Evolutionary conservation across 306 rosid genomes (phyloP).

Genomic region (Argentina anserina): DNA sequence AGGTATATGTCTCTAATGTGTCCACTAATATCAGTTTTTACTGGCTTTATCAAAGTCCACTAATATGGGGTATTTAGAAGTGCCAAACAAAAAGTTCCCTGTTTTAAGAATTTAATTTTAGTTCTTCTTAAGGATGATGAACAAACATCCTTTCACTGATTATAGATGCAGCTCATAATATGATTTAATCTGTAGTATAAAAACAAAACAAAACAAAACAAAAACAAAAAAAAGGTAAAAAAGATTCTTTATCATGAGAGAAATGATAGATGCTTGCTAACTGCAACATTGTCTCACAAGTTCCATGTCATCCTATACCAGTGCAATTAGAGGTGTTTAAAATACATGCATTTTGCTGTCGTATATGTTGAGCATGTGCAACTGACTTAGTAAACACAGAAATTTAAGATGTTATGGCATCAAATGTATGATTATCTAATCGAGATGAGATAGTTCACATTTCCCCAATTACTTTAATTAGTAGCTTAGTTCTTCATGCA

Average conservation of each 20-base stretch:
- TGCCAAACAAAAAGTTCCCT: neutral
- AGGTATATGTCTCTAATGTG: conserved; percentile 41
- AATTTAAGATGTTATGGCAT: neutral
- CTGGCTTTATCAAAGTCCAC: neutral
- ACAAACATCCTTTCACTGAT: neutral
- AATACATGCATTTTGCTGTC: neutral
- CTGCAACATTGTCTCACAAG: neutral
- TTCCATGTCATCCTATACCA: neutral
- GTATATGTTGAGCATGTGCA: neutral
- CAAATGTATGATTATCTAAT: neutral
- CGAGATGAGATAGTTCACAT: neutral
- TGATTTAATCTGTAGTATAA: neutral
- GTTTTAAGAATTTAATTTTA: neutral
- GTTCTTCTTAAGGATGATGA: neutral
- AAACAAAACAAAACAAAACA: neutral
- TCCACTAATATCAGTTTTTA: no score
- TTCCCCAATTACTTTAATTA: neutral
- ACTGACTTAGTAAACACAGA: neutral
- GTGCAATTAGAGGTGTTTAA: neutral
- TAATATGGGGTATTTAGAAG: neutral
- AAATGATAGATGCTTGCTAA: neutral
- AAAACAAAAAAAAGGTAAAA: neutral
- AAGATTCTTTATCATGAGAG: neutral
- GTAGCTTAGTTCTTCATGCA: neutral
- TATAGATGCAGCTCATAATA: neutral